Percentiles rank a stretch among this genome's conserved stretches.
phyloP scores from a whole-genome alignment of 345 rosid species.

The Aquilaria malaccensis region DNA sequence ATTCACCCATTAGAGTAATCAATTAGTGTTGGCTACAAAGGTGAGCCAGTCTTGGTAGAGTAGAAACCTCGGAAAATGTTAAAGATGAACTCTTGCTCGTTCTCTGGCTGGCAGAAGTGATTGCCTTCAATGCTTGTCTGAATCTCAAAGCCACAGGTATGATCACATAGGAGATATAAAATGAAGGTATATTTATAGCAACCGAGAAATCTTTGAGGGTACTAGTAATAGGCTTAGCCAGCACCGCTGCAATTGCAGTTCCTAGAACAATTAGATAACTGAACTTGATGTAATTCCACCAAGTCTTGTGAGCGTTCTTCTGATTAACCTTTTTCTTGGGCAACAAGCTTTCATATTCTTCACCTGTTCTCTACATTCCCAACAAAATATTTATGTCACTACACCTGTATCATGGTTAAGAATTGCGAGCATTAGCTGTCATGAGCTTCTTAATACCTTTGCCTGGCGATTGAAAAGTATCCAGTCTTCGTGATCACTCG shows the following conservation, averaged over 20 bases:
- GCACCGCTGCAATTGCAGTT: conserved; percentile 19
- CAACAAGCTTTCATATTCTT: conserved; percentile 22
- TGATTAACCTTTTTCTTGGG: background rate
- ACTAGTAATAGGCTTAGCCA: conserved; percentile 26
- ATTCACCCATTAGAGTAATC: too few relatives aligned
- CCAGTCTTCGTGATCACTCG: background rate
- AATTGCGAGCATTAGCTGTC: background rate
- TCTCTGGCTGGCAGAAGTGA: conserved; percentile 26
- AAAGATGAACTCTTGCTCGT: conserved; percentile 27
- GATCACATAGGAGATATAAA: conserved; percentile 32
- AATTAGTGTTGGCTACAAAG: background rate
- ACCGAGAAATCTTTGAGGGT: conserved; percentile 22
- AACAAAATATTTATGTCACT: background rate
- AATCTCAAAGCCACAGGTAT: conserved; percentile 34
- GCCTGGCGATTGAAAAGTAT: background rate
- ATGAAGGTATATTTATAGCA: conserved; percentile 26
- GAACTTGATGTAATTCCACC: conserved; percentile 35
- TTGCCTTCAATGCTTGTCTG: conserved; percentile 11
- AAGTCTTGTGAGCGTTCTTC: conserved; percentile 8
- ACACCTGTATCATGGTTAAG: background rate
- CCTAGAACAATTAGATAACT: conserved; percentile 26
- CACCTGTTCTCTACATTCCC: conserved; percentile 18
- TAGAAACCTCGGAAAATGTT: conserved; percentile 35
- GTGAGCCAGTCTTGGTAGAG: background rate
- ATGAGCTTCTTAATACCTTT: conserved; percentile 12